Conservation (phyloP, 1,139 yeast genomes). For the Arxiozyma telluris region DNA sequence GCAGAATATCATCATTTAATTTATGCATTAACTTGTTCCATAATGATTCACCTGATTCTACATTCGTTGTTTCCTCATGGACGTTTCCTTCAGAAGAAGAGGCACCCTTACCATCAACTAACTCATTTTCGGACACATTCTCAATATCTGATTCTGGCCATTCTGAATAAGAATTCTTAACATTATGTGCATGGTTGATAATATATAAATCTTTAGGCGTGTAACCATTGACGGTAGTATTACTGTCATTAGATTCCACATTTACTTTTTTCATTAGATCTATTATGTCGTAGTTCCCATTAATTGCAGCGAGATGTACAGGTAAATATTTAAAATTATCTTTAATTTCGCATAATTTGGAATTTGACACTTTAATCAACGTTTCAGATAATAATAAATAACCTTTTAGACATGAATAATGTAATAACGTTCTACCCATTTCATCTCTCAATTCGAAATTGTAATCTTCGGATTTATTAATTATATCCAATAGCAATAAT, state of each 20-base stretch:
- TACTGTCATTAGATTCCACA: slow-evolving; percentile 20
- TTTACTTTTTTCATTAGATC: slow-evolving; percentile 7
- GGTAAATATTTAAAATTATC: slow-evolving; percentile 83
- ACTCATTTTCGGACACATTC: slow-evolving; percentile 20
- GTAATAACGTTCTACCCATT: slow-evolving; percentile 83
- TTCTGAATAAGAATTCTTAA: neutral
- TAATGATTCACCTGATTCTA: slow-evolving; percentile 16
- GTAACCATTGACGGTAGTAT: slow-evolving; percentile 8
- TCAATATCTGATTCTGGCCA: slow-evolving; percentile 15
- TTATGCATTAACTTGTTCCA: slow-evolving; percentile 61
- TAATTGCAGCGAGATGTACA: slow-evolving; percentile 70
- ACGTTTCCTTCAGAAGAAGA: neutral
- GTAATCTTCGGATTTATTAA: slow-evolving; percentile 37
- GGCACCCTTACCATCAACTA: slow-evolving; percentile 11
- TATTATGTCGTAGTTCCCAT: slow-evolving; percentile 53
- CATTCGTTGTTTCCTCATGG: too few relatives aligned
- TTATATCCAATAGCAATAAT: slow-evolving; percentile 51
- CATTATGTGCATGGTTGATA: slow-evolving; percentile 4
- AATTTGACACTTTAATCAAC: slow-evolving; percentile 49
- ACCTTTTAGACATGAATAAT: slow-evolving; percentile 70
- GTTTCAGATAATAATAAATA: slow-evolving; percentile 53
- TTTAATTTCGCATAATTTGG: slow-evolving; percentile 65
- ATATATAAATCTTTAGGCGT: slow-evolving; percentile 10
- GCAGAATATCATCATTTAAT: slow-evolving; percentile 50
- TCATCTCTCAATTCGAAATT: slow-evolving; percentile 74